phyloP scores from a whole-genome alignment of 176 grass and related monocot species.

The Puccinellia tenuiflora region DNA sequence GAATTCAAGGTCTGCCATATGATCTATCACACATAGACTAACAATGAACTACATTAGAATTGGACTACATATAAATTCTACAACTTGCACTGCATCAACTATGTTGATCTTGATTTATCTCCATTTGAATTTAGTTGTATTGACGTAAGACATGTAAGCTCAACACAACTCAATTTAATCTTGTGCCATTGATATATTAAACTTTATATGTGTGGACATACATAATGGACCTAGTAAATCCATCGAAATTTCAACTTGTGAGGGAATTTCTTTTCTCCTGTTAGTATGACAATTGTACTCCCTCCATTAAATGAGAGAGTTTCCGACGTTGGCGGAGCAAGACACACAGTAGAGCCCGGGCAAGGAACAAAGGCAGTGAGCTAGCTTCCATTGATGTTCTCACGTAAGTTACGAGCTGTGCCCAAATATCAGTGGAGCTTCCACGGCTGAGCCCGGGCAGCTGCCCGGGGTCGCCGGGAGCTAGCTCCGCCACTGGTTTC shows the following conservation, averaged over 20 bases:
- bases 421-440: too few species aligned
- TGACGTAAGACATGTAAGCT: background rate
- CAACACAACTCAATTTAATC: background rate
- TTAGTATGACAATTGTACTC: background rate
- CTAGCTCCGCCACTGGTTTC: too few species aligned
- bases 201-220: background rate
- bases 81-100: background rate
- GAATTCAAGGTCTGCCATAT: background rate
- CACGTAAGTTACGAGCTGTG: too few species aligned
- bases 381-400: too few species aligned
- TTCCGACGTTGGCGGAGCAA: too few species aligned
- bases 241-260: background rate
- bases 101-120: background rate
- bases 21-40: background rate
- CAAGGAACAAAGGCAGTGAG: too few species aligned
- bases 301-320: constrained; percentile 13
- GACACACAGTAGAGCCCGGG: too few species aligned
- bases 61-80: background rate
- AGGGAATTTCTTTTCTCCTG: background rate
- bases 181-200: background rate
- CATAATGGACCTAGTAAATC: background rate
- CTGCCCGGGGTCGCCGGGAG: too few species aligned
- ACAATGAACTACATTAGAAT: background rate
- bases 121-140: background rate
- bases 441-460: too few species aligned